Base-by-base conservation (phyloP, 305 asterid genomes). In the Andrographis paniculata region DNA sequence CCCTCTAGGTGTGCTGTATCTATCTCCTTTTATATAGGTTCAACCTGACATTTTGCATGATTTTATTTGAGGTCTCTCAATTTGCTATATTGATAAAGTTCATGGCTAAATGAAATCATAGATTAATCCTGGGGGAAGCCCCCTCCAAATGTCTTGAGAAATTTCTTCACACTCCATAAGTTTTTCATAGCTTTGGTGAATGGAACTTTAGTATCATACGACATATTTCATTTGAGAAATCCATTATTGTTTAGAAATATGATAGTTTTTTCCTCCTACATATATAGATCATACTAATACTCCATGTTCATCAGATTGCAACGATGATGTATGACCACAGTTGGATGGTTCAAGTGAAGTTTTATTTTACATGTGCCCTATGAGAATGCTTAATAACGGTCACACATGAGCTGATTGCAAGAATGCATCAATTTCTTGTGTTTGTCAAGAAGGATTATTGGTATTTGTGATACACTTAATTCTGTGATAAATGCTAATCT, bases 291-390 rank as follows among this genome's bases (percentile, higher is more conserved):
- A 56, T 72, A 61, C 88, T 80, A 70, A 84, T 77, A 56, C 60
- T 44, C 73, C 72, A 62, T 79, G 65, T 88, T 82, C 68, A 49
- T 75, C 95, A 85, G 95, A 78, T 82, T 75, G 82, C 89, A 64
- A 65, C 45, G 80, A 87, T 65, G 91, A 73, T 72, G 92, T 77
- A 73, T 84, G 95, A 87, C 79, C 92, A 73, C 65, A 60, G 66
- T 73, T 67, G 74, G 78, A 68, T 70, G 77, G 66, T 66, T 67
- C 76, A 40, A 50, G 73, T 48, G 62, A 61, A 62, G 83, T 69
- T 62, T 67, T 71, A 23, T 63, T n/a, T 41, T 60, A 54, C 69
- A 53, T 56, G 62, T 44, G 45, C 63, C 55, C 61, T 84, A 71
- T 72, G 73, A 67, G 74, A 74, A 66, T 65, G 55, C 61, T 54